Base-by-base conservation (phyloP, 164 flowering plant species). In the Vitis amurensis region DNA sequence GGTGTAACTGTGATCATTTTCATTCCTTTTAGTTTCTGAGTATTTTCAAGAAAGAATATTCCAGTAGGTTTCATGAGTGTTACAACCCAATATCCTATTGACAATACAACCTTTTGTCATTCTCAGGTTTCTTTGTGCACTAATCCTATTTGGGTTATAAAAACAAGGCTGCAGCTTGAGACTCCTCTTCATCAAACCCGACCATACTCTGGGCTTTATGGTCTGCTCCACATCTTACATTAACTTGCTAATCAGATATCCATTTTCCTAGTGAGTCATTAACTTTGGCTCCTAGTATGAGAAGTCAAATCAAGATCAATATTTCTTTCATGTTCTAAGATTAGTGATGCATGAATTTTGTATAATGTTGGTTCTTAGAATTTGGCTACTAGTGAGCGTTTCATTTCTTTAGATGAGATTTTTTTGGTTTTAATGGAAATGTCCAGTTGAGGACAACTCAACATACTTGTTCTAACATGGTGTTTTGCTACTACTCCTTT, bases 81-180 rank as follows among this genome's bases (percentile, higher is more conserved):
- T 63, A 27, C 13, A 66, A 51, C 6, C 65, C 50, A 50, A 16
- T 27, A 59, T 8, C 53, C 29, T 60, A 10, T 65, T 69, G 17
- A 59, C 37, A 16, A 37, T 15, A 27, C 59, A 51, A 63, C n/a
- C n/a, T 63, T 73, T 9, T 75, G 69, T 57, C 16, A 27, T 71
- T 74, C 64, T 64, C 88, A 96, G 98, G 99, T 93, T 60, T 89
- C 83, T 74, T 72, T 93, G 53, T 89, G 87, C 77, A 91, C 99
- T 75, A 96, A 96, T 80, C 99, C 99, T 56, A 57, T 96, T 74
- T 96, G 99, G 98, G 91, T 96, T 53, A 87, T 93, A 14, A 93
- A 96, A 79, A 93, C 99, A 74, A 92, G 99, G 78, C 75, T 96
- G 82, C 99, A 93, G 84, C 97, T 96, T 79, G 97, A 96, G 85